phyloP scores from a whole-genome alignment of 805 yeast species.

The Zygosaccharomyces kombuchaensis region DNA sequence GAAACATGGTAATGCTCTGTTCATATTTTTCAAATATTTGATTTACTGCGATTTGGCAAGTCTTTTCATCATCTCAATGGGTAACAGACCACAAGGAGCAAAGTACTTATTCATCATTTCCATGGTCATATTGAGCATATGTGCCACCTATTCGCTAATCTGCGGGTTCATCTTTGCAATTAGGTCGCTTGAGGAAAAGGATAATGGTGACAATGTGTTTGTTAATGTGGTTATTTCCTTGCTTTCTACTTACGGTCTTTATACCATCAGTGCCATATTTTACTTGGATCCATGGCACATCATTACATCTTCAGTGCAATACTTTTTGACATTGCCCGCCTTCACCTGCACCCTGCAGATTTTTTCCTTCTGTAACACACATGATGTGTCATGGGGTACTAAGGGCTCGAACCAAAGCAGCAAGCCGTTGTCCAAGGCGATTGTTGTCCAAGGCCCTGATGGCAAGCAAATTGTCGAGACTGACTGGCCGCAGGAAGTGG shows the following conservation, averaged over 20 bases:
- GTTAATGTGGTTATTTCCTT: conserved; percentile 79
- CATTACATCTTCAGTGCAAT: conserved; percentile 79
- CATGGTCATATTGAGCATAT: conserved; percentile 66
- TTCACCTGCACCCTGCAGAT: conserved; percentile 90
- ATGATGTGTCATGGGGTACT: conserved; percentile 99
- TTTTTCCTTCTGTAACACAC: conserved; percentile 96
- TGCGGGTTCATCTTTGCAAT: conserved; percentile 81
- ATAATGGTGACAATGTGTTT: conserved; percentile 46
- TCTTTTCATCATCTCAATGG: conserved; percentile 90
- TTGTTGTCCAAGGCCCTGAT: conserved; percentile 70
- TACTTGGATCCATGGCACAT: conserved; percentile 97
- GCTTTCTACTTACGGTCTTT: conserved; percentile 87
- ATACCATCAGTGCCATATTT: conserved; percentile 72
- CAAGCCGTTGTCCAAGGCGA: conserved; percentile 72
- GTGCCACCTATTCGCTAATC: conserved; percentile 75
- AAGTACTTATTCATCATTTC: conserved; percentile 67
- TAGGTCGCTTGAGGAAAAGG: conserved; percentile 42
- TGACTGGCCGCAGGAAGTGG: conserved; percentile 40
- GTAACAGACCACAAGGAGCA: conserved; percentile 97
- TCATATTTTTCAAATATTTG: conserved; percentile 80
- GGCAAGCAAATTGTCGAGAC: conserved; percentile 78
- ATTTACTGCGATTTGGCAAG: conserved; percentile 78
- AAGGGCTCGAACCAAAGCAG: conserved; percentile 83
- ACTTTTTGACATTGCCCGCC: conserved; percentile 84
- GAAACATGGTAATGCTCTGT: conserved; percentile 72